phyloP scores from a whole-genome alignment of 2,329 filamentous ascomycete species.

The Diaporthe velutina region DNA sequence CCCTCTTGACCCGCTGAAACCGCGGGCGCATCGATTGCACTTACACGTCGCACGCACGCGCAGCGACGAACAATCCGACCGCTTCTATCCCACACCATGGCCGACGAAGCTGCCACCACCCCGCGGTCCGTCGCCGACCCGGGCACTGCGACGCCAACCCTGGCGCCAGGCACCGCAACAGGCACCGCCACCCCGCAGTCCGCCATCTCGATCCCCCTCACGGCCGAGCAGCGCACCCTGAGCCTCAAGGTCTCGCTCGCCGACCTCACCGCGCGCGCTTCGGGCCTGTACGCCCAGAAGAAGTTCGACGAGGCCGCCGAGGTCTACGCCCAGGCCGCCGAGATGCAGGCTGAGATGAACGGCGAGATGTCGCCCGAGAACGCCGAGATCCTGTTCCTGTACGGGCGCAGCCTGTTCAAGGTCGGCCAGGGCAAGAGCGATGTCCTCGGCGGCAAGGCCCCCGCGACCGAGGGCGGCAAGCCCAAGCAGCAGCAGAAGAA shows the following conservation, averaged over 20 bases:
- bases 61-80: not conserved
- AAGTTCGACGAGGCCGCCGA: constrained; percentile 90
- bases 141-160: constrained; percentile 32
- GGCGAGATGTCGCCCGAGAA: constrained; percentile 93
- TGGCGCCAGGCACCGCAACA: constrained; percentile 44
- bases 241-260: constrained; percentile 74
- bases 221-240: constrained; percentile 49
- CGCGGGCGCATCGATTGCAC: constrained; percentile 10
- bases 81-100: constrained; percentile 32
- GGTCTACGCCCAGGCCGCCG: constrained; percentile 87
- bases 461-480: constrained; percentile 66
- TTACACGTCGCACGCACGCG: constrained; percentile 5
- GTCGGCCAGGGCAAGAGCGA: constrained; percentile 95
- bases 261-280: constrained; percentile 84
- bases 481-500: constrained; percentile 65
- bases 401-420: constrained; percentile 93
- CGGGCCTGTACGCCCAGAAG: constrained; percentile 88
- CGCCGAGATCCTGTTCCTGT: constrained; percentile 93
- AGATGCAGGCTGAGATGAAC: constrained; percentile 90
- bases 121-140: constrained; percentile 32
- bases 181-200: constrained; percentile 50
- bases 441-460: constrained; percentile 86
- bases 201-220: constrained; percentile 45
- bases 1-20: too few relatives aligned
- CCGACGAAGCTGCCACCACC: constrained; percentile 37